Conservation (phyloP, 1,284 basidiomycete genomes). For the Peniophora sp. region DNA sequence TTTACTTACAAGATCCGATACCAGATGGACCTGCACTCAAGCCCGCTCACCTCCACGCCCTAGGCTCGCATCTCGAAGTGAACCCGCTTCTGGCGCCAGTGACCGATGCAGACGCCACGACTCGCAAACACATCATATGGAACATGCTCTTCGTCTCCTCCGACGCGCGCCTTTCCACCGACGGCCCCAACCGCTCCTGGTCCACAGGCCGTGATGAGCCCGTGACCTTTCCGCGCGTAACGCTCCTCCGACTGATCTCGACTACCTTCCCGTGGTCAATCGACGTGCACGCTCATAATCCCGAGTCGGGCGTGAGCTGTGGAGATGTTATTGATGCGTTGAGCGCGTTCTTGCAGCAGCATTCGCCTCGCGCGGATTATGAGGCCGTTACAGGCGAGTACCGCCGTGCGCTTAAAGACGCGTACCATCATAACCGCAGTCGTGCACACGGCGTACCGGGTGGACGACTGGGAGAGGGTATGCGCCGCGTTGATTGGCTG, state of each 20-base stretch:
- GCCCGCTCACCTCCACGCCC: constrained; percentile 45
- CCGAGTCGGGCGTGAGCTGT: constrained; percentile 58
- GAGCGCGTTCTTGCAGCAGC: constrained; percentile 38
- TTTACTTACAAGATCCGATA: background rate
- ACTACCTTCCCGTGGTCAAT: constrained; percentile 53
- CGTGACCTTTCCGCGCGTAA: constrained; percentile 66
- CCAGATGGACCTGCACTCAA: constrained; percentile 66
- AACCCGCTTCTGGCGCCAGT: constrained; percentile 56
- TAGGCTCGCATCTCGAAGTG: constrained; percentile 38
- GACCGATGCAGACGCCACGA: constrained; percentile 30
- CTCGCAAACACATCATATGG: constrained; percentile 54
- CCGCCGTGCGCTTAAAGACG: constrained; percentile 33
- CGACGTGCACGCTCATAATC: constrained; percentile 39
- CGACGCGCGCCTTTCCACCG: constrained; percentile 53
- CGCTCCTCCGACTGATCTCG: constrained; percentile 42
- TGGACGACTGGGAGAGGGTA: constrained; percentile 48
- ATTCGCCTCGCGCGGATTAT: constrained; percentile 44
- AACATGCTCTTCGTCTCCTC: constrained; percentile 64
- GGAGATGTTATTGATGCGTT: constrained; percentile 62
- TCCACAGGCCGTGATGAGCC: constrained; percentile 56
- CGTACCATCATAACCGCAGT: constrained; percentile 60
- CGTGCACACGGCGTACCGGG: constrained; percentile 56
- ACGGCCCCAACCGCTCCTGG: constrained; percentile 56
- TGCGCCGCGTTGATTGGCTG: constrained; percentile 60
- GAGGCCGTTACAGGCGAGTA: constrained; percentile 26